Base-by-base conservation (phyloP, 2,329 filamentous ascomycete genomes). In the Magnaporthales sp. region DNA sequence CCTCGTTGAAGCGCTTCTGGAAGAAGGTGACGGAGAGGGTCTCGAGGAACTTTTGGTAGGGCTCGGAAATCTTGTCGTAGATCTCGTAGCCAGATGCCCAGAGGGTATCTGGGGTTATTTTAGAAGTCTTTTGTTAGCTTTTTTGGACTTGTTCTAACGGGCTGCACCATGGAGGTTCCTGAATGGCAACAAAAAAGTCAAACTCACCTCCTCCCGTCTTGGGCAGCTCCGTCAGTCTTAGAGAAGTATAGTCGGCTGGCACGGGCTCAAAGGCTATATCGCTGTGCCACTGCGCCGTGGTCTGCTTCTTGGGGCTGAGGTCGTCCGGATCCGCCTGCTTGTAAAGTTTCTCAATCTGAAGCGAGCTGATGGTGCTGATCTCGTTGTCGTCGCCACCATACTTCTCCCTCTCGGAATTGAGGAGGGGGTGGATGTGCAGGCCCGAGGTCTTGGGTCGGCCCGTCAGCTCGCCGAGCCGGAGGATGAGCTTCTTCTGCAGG, bases 21-120 rank as follows among this genome's bases (percentile, higher is more conserved):
- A 80, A 80, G 68, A 81, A 83, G 0, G 83, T 85, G 3, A 81
- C 87, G 0, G 84, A 88, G 8, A 89, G 75, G 0, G 75, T 74
- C 66, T 89, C 86, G 30, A 89, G 79, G 73, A 89, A 89, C 27
- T 77, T 76, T 67, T 84, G 84, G 66, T 84, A 84, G 0, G 84
- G 77, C 2, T 78, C 77, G 4, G 84, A 87, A 67, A 91, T 79
- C 30, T 86, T 82, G 71, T 91, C 87, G 71, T 89, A 90, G 13
- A 89, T 75, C 70, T 90, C 87, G 72, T 89, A 89, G 0, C 86
- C 86, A 0, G 85, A 88, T 0, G 87, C 88, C 86, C 87, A 90
- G 6, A 90, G 80, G 0, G 88, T 89, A 73, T 84, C 81, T 81
- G 22, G 5, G 4, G 30, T 7, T n/a, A 15, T 19, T 19, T 1